Percentiles rank a stretch among this genome's conserved stretches.
These are phyloP conservation scores for Jatropha podagrica DNA, from an alignment of 441 rosid genomes.

Conservation along the genomic window DNA sequence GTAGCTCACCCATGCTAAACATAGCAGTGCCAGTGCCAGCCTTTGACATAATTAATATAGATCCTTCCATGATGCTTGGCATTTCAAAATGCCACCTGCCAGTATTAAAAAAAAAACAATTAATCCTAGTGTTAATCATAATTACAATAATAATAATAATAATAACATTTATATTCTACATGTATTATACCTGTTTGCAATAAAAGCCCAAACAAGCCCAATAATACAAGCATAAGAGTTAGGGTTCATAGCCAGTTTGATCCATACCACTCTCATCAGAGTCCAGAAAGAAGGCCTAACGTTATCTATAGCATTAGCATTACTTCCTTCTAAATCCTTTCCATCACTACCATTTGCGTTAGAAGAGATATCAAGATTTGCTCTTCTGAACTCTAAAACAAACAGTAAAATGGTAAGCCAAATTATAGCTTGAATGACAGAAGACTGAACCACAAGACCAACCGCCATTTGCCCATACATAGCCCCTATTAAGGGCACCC, in stretches of 20 bases:
- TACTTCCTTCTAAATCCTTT: conserved; percentile 31
- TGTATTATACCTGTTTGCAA: conserved; percentile 62
- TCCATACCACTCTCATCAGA: conserved; percentile 63
- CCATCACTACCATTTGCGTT: not conserved
- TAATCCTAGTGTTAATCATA: no score
- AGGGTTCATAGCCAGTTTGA: conserved; percentile 77
- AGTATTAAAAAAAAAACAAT: not conserved
- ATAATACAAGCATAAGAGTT: conserved; percentile 79
- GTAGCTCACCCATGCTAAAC: conserved; percentile 82
- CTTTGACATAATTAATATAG: conserved; percentile 71
- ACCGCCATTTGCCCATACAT: conserved; percentile 82
- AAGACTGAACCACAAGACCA: conserved; percentile 76
- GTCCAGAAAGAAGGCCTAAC: conserved; percentile 42
- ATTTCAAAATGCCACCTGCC: conserved; percentile 73
- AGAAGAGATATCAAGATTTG: conserved; percentile 30
- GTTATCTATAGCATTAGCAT: not conserved
- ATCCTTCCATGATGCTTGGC: conserved; percentile 83
- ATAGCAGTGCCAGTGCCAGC: conserved; percentile 95
- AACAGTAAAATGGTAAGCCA: conserved; percentile 76
- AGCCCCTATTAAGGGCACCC: conserved; percentile 73
- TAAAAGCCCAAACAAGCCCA: conserved; percentile 83
- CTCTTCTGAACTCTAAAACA: conserved; percentile 62
- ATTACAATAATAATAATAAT: no score
- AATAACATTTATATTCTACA: no score
- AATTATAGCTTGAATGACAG: conserved; percentile 71